Base-by-base conservation (phyloP, 1,284 basidiomycete genomes). In the Sporisorium sorghi region DNA sequence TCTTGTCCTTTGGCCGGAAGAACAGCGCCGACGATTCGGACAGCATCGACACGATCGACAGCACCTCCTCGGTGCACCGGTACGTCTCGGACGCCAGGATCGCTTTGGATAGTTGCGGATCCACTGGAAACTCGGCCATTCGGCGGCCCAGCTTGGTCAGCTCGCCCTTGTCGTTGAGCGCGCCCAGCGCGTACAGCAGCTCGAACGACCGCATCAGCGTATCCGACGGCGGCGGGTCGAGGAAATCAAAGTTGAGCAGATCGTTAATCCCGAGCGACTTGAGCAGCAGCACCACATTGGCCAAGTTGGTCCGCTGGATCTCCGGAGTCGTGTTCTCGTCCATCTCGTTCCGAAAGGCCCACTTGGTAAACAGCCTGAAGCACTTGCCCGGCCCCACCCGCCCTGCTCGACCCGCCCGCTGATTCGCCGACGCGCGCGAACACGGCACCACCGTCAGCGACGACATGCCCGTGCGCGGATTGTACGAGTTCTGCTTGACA, bases 81-180 rank as follows among this genome's bases (percentile, higher is more conserved):
- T 94, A 97, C 71, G 91, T 89, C 85, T 98, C 97, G 80, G 93
- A 95, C 39, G 93, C 92, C 68, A 99, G 93, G 82, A 99, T 97
- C 2, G 92, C 90, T 85, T 98, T 98, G 42, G 92, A 93, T 77
- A 99, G 87, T 91, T 97, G 97, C 3, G 97, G 97, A 81, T 99
- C 97, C 9, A 98, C 93, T 6, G 96, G 96, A 86, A 99, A 99
- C 85, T 99, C 97, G 5, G 96, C 96, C 97, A 99, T 99, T 50
- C 94, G 87, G 59, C 97, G 88, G 1, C 97, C 97, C 24, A 99
- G 88, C 83, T 97, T 94, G 12, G 97, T 99, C 72, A 99, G 86
- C 85, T 99, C 95, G 14, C 97, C 97, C 65, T 92, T 88, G 85
- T 99, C 95, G 84, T 99, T 98, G 73, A 99, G 87, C 0, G 96